Base-by-base conservation (phyloP, 768 basidiomycete species). In the Xanthoconium stramineum region DNA sequence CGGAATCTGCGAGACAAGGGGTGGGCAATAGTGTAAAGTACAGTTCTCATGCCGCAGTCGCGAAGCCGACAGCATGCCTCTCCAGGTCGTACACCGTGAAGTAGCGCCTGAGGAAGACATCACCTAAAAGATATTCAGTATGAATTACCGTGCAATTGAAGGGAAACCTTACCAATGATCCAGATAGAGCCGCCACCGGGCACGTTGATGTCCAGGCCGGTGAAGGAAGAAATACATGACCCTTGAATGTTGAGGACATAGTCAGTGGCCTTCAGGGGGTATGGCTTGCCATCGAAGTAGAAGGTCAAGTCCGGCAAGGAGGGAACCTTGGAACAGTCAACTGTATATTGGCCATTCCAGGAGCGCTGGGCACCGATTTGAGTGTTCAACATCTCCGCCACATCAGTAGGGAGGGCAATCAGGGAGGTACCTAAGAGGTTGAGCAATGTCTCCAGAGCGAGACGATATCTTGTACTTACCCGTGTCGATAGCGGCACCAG, bases 321-420 rank as follows among this genome's bases (percentile, higher is more conserved):
- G n/a, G 91, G 78, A 59, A 98, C 87, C 67, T 83, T 93, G 57
- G 83, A 75, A 71, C 97, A 98, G 61, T 94, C 91, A 58, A 99
- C 78, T 28, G 84, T 84, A 69, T 96, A 97, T 73, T 98, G 96
- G 39, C 96, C 97, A 68, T 90, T 97, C 95, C 95, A 98, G 2
- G 87, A 84, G 68, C 88, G 92, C 76, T 83, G 89, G 14, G 96
- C 96, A 56, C 97, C 97, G 51, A 99, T 97, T 72, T 89, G 86
- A 33, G 88, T 78, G 75, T 99, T 98, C 65, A 99, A 78, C 92
- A 99, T 92, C 79, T 99, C 97, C 50, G 97, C 95, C 52, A 98
- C 81, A 67, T 98, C 96, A 55, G 87, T 85, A 49, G 96, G 96
- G 48, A 96, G 78, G 47, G 89, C 96, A 64, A 98, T 98, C 58